phyloP scores from a whole-genome alignment of 495 filamentous ascomycete genomes.

The Trichoderma gamsii region DNA sequence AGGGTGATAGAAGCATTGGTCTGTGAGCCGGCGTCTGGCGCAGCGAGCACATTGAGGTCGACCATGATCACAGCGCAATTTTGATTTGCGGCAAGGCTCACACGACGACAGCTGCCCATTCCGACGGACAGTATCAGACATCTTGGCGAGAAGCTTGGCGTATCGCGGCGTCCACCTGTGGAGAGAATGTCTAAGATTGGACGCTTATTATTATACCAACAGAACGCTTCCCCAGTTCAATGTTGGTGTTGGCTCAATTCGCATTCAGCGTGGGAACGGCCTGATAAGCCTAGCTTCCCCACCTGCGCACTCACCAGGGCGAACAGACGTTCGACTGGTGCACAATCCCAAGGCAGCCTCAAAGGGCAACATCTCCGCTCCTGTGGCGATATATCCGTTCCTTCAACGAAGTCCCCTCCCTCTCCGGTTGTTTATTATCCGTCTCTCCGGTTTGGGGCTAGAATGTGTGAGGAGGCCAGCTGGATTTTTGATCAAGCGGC shows the following conservation, averaged over 20 bases:
- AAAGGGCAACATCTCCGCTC: no score
- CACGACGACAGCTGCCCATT: neutral
- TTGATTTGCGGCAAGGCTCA: neutral
- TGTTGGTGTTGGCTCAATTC: neutral
- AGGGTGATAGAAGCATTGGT: neutral
- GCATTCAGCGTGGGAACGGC: no score
- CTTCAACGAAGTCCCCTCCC: no score
- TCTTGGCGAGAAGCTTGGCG: neutral
- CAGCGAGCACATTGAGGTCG: neutral
- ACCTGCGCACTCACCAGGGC: no score
- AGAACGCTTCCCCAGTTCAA: conserved; percentile 20
- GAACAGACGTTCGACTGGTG: no score
- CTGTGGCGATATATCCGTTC: no score
- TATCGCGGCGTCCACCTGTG: neutral
- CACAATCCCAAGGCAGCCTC: no score
- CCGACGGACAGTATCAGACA: neutral
- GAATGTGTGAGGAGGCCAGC: no score
- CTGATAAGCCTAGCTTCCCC: no score
- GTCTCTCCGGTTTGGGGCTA: no score
- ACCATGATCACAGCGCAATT: neutral
- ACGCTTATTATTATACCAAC: conserved; percentile 25
- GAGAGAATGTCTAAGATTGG: neutral
- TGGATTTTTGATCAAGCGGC: no score
- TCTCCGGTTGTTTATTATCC: no score
- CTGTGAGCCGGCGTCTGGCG: neutral